A percentile compares a stretch with the other conserved stretches of the same genome.
These are phyloP conservation scores for Sporothrix euskadiensis DNA, from an alignment of 2,329 filamentous ascomycete species.

Conservation along the genomic window DNA sequence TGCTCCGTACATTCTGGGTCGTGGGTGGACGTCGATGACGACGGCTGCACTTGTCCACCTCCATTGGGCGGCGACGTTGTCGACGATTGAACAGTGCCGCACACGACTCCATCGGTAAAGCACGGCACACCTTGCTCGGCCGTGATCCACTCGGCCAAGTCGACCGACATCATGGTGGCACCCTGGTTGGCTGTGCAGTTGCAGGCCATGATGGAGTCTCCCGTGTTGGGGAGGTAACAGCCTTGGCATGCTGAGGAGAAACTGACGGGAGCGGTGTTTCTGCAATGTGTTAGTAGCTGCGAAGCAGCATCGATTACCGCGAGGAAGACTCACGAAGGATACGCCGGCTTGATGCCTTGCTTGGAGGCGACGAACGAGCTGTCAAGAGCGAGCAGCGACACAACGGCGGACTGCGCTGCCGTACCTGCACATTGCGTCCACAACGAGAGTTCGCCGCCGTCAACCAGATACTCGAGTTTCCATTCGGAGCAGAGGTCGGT, in stretches of 20 bases:
- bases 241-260: slow-evolving; percentile 27
- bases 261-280: slow-evolving; percentile 19
- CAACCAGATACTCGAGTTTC: slow-evolving; percentile 15
- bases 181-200: slow-evolving; percentile 24
- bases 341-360: slow-evolving; percentile 18
- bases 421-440: neutral
- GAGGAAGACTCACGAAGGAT: slow-evolving; percentile 20
- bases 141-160: slow-evolving; percentile 26
- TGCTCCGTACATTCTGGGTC: neutral
- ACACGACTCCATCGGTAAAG: slow-evolving; percentile 28
- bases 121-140: slow-evolving; percentile 24
- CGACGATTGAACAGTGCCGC: slow-evolving; percentile 5
- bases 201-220: slow-evolving; percentile 26
- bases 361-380: slow-evolving; percentile 21
- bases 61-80: neutral
- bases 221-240: slow-evolving; percentile 1
- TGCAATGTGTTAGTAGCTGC: neutral
- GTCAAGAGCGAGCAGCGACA: slow-evolving; percentile 20
- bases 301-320: neutral
- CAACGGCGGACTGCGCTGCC: neutral
- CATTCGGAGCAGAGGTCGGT: slow-evolving; percentile 22
- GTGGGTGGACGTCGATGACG: neutral
- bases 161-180: slow-evolving; percentile 6
- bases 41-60: neutral
- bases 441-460: neutral